These are phyloP conservation scores for Cronartium ribicola DNA, from an alignment of 1,284 basidiomycete genomes.

Conservation along the genomic window DNA sequence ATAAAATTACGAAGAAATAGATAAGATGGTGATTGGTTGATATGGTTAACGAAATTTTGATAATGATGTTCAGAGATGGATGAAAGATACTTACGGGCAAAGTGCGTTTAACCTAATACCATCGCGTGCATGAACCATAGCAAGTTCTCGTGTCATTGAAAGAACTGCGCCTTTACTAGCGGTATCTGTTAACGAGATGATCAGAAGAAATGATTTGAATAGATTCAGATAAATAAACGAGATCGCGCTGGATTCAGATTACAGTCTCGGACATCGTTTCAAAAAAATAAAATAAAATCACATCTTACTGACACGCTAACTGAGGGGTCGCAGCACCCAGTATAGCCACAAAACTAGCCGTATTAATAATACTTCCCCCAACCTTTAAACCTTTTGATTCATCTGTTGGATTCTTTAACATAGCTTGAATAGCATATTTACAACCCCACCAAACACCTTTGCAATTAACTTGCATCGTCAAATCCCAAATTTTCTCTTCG, in stretches of 20 bases:
- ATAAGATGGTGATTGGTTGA: conserved; percentile 17
- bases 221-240: conserved; percentile 4
- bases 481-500: conserved; percentile 82
- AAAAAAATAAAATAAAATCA: background rate
- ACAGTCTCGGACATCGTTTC: conserved; percentile 61
- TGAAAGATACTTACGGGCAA: conserved; percentile 69
- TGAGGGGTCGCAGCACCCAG: conserved; percentile 94
- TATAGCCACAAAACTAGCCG: conserved; percentile 87
- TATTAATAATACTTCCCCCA: conserved; percentile 95
- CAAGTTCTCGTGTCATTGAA: conserved; percentile 94
- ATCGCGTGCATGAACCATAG: conserved; percentile 93
- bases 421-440: conserved; percentile 91
- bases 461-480: conserved; percentile 69
- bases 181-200: conserved; percentile 50
- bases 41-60: background rate
- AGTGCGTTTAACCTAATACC: conserved; percentile 91
- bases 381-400: conserved; percentile 69
- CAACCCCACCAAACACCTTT: conserved; percentile 99
- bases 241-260: conserved; percentile 63
- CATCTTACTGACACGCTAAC: conserved; percentile 69
- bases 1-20: conserved; percentile 35
- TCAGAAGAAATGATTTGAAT: conserved; percentile 32
- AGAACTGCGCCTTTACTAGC: conserved; percentile 78
- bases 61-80: background rate
- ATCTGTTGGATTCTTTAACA: conserved; percentile 84